Base-by-base conservation (phyloP, 805 yeast genomes). In the Yamadazyma scolyti region DNA sequence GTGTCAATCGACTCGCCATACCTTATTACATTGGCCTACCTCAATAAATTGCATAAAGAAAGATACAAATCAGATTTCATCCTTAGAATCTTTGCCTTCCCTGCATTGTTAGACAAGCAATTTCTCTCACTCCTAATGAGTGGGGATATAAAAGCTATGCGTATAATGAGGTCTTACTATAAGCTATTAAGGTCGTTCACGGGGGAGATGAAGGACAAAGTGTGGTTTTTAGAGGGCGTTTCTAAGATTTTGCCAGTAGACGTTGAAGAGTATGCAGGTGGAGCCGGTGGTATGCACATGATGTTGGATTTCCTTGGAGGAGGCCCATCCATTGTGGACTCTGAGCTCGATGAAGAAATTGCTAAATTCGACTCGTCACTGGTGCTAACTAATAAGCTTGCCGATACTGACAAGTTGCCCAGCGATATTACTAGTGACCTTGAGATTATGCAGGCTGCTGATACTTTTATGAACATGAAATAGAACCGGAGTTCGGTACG, bases 161-260 rank as follows among this genome's bases (percentile, higher is more conserved):
- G 95, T 44, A 86, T 90, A 40, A 85, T 90, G 85, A 68, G 94
- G 44, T 81, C 84, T 33, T 89, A 89, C 63, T 89, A 89, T 61
- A 78, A 83, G 34, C 61, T 89, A 36, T 69, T 89, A 28, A 66
- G 95, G 43, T 78, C 82, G 10, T 89, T 83, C 54, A 85, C 95
- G 0, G 76, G 80, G 20, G 94, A 85, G 48, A 82, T 84, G 82
- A 84, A 83, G 53, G 93, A 88, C 47, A 75, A 75, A 45, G 94
- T 89, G 11, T 89, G 97, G 97, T 88, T 89, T 46, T 65, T 89
- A 41, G 95, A 89, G 56, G 97, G 97, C 4, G 93, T 87, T 2
- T 76, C 93, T 4, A 77, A 79, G 33, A 95, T 88, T 1, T 66
- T 89, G 28, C 96, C 96, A 0, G 94, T 81, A 8, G 95, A 88